Percentiles rank a stretch among this genome's conserved stretches.
These are phyloP conservation scores for Crepidotus sp. DNA, from an alignment of 1,284 basidiomycete species.

Conservation along the genomic window DNA sequence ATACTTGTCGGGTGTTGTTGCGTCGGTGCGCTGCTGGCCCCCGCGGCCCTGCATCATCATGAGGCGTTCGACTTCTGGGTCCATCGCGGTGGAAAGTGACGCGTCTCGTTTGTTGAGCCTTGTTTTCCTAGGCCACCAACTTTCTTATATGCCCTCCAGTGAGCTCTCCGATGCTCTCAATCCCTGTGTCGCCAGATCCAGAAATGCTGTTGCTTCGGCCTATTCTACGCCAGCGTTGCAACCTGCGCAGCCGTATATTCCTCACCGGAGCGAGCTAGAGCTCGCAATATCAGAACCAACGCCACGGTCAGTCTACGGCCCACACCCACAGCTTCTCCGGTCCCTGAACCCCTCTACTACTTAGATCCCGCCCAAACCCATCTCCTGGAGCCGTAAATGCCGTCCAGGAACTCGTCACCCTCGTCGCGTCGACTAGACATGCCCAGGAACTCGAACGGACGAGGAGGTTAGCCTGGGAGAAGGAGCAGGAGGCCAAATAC, in stretches of 20 bases:
- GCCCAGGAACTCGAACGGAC: constrained; percentile 50
- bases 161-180: constrained; percentile 72
- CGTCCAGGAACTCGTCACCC: constrained; percentile 49
- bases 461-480: constrained; percentile 56
- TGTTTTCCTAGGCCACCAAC: constrained; percentile 1
- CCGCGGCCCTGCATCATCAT: constrained; percentile 45
- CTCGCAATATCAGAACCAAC: constrained; percentile 44
- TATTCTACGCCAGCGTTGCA: constrained; percentile 22
- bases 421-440: constrained; percentile 43
- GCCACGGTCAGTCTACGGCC: constrained; percentile 20
- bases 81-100: constrained; percentile 41
- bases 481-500: constrained; percentile 54
- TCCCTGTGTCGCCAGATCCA: constrained; percentile 37
- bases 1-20: constrained; percentile 66
- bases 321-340: neutral
- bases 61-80: constrained; percentile 46
- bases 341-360: neutral
- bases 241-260: constrained; percentile 30
- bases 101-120: constrained; percentile 34
- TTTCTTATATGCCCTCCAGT: constrained; percentile 41
- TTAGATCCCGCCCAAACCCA: constrained; percentile 17
- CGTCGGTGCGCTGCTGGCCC: constrained; percentile 38
- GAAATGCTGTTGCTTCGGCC: constrained; percentile 22
- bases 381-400: constrained; percentile 33
- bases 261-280: constrained; percentile 53